Conservation (phyloP, 176 grass and related monocot genomes). For the Elymus sibiricus region DNA sequence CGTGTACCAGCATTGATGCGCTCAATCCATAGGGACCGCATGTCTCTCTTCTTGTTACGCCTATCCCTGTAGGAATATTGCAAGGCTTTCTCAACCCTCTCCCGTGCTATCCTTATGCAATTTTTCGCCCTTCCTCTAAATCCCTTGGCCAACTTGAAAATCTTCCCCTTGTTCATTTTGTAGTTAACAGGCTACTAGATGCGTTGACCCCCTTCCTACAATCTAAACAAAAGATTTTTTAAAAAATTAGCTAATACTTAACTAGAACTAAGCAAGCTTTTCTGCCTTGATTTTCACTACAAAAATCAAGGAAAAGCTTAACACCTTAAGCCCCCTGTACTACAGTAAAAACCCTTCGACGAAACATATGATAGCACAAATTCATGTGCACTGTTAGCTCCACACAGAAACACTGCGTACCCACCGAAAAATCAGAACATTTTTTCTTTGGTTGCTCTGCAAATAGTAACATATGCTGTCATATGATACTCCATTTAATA, state of each 20-base stretch:
- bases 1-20: slow-evolving; percentile 86
- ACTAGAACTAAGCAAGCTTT: slow-evolving; percentile 1
- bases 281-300: neutral
- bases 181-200: neutral
- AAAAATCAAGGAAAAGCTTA: neutral
- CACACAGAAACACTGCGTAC: neutral
- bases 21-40: slow-evolving; percentile 96
- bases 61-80: slow-evolving; percentile 92
- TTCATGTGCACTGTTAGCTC: neutral
- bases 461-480: neutral
- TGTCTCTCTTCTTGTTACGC: slow-evolving; percentile 95
- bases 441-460: neutral
- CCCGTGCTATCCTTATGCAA: slow-evolving; percentile 90
- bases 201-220: neutral
- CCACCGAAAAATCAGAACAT: neutral
- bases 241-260: neutral
- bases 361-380: neutral
- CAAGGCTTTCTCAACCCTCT: slow-evolving; percentile 96
- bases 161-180: slow-evolving; percentile 90
- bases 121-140: slow-evolving; percentile 93
- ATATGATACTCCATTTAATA: neutral
- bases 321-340: neutral
- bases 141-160: slow-evolving; percentile 95
- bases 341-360: neutral
- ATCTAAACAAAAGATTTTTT: neutral